Base-by-base conservation (phyloP, 192 early-diverging fungal species). In the Linnemannia exigua region DNA sequence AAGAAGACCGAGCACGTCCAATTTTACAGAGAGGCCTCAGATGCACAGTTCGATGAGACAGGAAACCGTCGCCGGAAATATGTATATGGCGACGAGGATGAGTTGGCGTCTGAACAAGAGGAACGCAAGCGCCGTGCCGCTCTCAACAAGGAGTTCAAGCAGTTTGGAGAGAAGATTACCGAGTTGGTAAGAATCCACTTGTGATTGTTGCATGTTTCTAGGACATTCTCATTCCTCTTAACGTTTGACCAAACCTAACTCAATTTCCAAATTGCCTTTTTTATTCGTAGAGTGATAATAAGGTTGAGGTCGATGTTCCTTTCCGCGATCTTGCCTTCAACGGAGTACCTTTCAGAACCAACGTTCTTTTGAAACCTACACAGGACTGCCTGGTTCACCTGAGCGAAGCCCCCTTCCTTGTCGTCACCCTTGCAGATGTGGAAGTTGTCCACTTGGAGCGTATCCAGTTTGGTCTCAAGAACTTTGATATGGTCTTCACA, bases 1-100 rank as follows among this genome's bases (percentile, higher is more conserved):
- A 98, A 98, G 91, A 99, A 99, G 89, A 97, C 95, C 14, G 95
- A 96, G 92, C 98, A 99, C 87, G 95, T 99, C 58, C 99, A 99
- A 90, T 99, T 99, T 90, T 99, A 98, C 85, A 94, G 97, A 75
- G 98, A 99, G 80, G 97, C 98, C 3, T 94, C 96, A 3, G 99
- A 99, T 74, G 95, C 95, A 3, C 93, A 94, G 63, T 98, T 96
- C 88, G 98, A 99, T 87, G 99, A 99, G 89, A 99, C 99, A 33
- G 97, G 97, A 74, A 98, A 98, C 83, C 92, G 95, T 38, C 87
- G 95, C 75, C 94, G 96, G 63, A 92, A 92, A 81, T 91, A 93
- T 79, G 94, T 95, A 71, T 98, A 99, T 80, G 98, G 97, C 74
- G 99, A 99, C 86, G 99, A 99, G 86, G 99, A 99, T 90, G 99